Base-by-base conservation (phyloP, 768 basidiomycete species). In the Pleurotus sapidus region DNA sequence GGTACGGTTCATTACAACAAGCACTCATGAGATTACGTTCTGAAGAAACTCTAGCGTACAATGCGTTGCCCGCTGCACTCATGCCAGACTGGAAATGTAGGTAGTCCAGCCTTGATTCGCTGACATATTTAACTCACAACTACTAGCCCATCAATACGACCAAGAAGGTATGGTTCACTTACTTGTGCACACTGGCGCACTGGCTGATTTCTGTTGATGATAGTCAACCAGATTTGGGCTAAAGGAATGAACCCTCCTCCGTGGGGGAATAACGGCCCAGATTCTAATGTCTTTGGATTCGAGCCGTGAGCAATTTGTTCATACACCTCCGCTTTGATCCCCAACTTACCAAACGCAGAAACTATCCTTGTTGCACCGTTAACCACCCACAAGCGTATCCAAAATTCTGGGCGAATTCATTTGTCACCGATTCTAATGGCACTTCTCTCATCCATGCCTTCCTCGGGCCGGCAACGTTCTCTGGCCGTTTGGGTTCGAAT, bases 311-410 rank as follows among this genome's bases (percentile, higher is more conserved):
- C 65, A 5, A 8, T 49, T 23, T 17, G 9, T 17, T 0, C 34
- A 6, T 5, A 5, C 7, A n/a, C 23, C 3, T 3, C 11, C 24
- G 40, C 4, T 37, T 4, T 38, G 9, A 14, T 47, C 23, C 59
- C 15, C 5, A 53, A 40, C 8, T 37, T 27, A 17, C 5, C 20
- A 12, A 4, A 30, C 53, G 12, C 34, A 75, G 75, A 15, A 77
- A 76, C 54, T 76, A 76, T 56, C 74, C 76, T 1, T 77, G 76
- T 57, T 77, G 76, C 56, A 76, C 76, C 1, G 75, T 76, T 56
- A 76, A 76, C 58, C 75, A 76, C 45, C 73, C 74, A 15, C 71
- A 72, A 48, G 75, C 63, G 1, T 75, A 70, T 46, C 75, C 76
- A 1, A 76, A 74, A 55, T 77, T 77, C 59, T 77, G 76, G 76